A percentile compares a stretch with the other conserved stretches of the same genome.
Conservation (phyloP, 1,139 yeast genomes). For the Saccharomyces hybrid region DNA sequence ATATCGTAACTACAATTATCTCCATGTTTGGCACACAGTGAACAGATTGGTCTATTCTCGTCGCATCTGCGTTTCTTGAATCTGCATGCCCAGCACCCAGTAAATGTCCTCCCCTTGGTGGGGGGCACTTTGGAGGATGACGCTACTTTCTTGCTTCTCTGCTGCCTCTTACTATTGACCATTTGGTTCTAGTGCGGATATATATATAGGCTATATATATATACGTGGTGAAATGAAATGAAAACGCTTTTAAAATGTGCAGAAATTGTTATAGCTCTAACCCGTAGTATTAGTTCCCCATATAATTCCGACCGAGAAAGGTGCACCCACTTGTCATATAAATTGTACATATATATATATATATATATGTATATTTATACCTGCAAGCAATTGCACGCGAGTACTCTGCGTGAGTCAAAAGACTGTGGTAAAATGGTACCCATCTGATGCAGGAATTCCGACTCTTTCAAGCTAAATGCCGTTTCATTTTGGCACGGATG, state of each 20-base stretch:
- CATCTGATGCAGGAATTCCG: background rate
- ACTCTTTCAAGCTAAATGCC: background rate
- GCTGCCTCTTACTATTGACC: background rate
- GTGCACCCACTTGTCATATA: background rate
- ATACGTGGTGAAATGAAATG: background rate
- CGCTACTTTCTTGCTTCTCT: background rate
- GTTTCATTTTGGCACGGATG: background rate
- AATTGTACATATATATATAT: background rate
- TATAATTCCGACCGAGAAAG: background rate
- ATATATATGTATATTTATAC: background rate
- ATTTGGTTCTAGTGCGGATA: background rate
- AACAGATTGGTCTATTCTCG: conserved; percentile 21
- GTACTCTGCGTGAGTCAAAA: background rate
- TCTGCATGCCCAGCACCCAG: conserved; percentile 31
- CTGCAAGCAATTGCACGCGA: background rate
- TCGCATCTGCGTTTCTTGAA: conserved; percentile 28
- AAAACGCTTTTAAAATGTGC: background rate
- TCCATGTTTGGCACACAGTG: conserved; percentile 20
- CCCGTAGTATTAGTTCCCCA: background rate
- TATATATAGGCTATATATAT: background rate
- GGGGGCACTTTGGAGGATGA: conserved; percentile 2
- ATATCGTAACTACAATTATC: conserved; percentile 25
- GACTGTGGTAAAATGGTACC: background rate
- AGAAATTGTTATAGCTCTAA: background rate
- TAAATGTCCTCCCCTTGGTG: conserved; percentile 20